Evolutionary conservation across 257 asterid genomes (phyloP), one percentile per base, ranked within the genome.

Genomic region (Fraxinus quadrangulata): DNA sequence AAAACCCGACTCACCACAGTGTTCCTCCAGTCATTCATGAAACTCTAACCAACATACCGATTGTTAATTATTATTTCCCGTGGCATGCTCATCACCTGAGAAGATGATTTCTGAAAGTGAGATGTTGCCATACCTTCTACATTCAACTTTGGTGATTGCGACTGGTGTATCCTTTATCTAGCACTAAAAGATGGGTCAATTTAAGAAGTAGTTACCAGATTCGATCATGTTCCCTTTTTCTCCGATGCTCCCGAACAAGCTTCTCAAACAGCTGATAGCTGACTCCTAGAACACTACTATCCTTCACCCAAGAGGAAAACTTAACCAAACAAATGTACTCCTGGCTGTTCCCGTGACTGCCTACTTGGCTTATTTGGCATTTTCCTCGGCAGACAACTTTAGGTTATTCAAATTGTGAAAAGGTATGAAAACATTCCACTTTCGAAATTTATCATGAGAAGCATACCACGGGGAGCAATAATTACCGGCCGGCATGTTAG

Each of bases 151-250:
- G 80, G 11, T 84, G 74, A 51, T 90, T 94, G 4, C 98, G 83
- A 1, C 97, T 90, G 2, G 91, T 92, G 77, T 94, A 97, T 45
- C 97, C 98, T 81, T 92, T 97, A 24, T 94, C 98, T 36, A 92
- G 83, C 31, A 92, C 88, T 19, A 94, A 23, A 13, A 94, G 75
- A 31, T 86, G 91, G 0, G 98, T 92, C 16, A 65, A 30, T 66
- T 90, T 88, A 6, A 94, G 83, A 21, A 94, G 93, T 12, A 86
- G 75, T 72, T 82, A 83, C 78, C 82, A 87, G 37, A 86, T 76
- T 40, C 70, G 72, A 0, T 75, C 77, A 10, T 68, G 72, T 10
- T 70, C 17, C 3, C 39, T 28, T 34, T 85, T 72, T 56, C 75
- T 54, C 37, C 33, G 61, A 51, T 73, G 70, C 13, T 74, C 83